Percentiles rank a stretch among this genome's conserved stretches.
phyloP scores from a whole-genome alignment of 2,329 filamentous ascomycete species.

The Malbranchea cinnamomea region DNA sequence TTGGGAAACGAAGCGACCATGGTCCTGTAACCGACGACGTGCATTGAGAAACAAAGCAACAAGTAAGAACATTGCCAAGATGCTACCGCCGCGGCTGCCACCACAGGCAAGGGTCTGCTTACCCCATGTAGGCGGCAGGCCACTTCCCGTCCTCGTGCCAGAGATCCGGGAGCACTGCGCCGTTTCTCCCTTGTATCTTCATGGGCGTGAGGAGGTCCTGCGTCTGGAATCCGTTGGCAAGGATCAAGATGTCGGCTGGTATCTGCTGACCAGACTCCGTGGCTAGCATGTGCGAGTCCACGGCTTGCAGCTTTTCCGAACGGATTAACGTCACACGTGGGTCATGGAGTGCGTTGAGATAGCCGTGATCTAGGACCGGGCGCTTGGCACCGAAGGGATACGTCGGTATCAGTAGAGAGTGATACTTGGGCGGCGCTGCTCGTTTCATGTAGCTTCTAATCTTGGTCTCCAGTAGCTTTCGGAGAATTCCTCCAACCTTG shows the following conservation, averaged over 20 bases:
- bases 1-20: conserved; percentile 3
- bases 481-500: not conserved
- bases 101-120: too few relatives aligned
- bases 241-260: conserved; percentile 17
- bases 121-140: conserved; percentile 3
- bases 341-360: conserved; percentile 2
- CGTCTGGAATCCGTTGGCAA: conserved; percentile 21
- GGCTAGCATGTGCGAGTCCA: not conserved
- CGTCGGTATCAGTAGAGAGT: conserved; percentile 3
- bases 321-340: not conserved
- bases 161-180: conserved; percentile 6
- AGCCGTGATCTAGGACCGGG: conserved; percentile 5
- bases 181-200: conserved; percentile 13
- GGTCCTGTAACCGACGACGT: too few relatives aligned
- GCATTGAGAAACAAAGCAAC: too few relatives aligned
- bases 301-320: not conserved
- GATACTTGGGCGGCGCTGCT: conserved; percentile 1
- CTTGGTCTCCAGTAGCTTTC: not conserved
- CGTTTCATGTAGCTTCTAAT: conserved; percentile 3
- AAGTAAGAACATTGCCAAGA: too few relatives aligned
- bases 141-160: conserved; percentile 2
- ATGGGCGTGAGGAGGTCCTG: conserved; percentile 18
- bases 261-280: conserved; percentile 2
- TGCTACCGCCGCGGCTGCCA: too few relatives aligned
- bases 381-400: conserved; percentile 3